Conservation (phyloP, 345 rosid genomes). For the Trapa incisa region DNA sequence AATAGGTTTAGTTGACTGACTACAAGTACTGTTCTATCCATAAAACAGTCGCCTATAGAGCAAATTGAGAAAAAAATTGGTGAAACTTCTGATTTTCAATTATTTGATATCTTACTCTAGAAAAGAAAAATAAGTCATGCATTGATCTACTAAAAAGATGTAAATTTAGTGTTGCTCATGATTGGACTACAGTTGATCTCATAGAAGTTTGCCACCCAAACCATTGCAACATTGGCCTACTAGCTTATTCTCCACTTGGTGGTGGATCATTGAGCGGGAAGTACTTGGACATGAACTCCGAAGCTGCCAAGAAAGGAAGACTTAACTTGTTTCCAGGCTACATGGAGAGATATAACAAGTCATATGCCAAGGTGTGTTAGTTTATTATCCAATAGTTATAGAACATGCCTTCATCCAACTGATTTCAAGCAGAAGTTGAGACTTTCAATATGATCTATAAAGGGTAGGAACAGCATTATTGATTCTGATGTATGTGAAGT, state of each 20-base stretch:
- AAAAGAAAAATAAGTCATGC: neutral
- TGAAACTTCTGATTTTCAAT: neutral
- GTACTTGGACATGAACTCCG: constrained; percentile 41
- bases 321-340: constrained; percentile 74
- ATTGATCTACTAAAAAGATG: neutral
- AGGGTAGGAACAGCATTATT: neutral
- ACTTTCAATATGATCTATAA: neutral
- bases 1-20: neutral
- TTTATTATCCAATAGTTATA: neutral
- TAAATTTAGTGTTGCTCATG: neutral
- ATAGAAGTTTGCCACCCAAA: constrained; percentile 84
- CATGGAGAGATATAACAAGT: constrained; percentile 74
- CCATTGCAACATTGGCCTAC: constrained; percentile 71
- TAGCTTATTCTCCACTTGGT: constrained; percentile 71
- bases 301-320: constrained; percentile 66
- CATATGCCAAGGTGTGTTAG: constrained; percentile 48
- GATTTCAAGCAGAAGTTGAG: neutral
- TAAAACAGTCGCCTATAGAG: too few species aligned
- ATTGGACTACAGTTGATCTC: constrained; percentile 55
- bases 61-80: neutral
- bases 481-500: neutral
- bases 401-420: too few species aligned
- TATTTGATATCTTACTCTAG: neutral
- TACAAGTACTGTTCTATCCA: neutral
- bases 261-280: constrained; percentile 72